phyloP scores from a whole-genome alignment of 2,329 filamentous ascomycete genomes.

The Penicillium brevicompactum region DNA sequence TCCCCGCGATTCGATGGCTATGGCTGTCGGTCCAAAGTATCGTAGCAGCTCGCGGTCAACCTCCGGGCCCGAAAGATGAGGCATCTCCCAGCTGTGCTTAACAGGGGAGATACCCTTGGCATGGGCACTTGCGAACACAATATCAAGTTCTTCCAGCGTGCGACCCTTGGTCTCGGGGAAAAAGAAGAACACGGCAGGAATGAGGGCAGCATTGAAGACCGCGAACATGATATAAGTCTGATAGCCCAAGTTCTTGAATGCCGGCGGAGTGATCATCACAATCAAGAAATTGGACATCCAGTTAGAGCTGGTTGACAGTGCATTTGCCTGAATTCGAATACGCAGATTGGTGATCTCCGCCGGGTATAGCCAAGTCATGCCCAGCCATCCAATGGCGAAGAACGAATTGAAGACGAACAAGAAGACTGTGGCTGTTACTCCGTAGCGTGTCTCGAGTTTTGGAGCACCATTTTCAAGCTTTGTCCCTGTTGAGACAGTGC shows the following conservation, averaged over 20 bases:
- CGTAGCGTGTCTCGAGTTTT: not conserved
- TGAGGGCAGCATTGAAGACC: conserved; percentile 24
- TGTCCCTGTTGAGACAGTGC: not conserved
- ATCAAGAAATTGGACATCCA: conserved; percentile 54
- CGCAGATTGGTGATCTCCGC: conserved; percentile 38
- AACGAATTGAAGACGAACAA: not conserved
- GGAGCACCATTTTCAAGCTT: not conserved
- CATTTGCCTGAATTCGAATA: not conserved
- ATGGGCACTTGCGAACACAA: conserved; percentile 21
- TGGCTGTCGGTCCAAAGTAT: not conserved
- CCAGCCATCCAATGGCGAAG: not conserved
- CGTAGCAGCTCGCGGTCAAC: not conserved
- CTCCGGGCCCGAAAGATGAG: not conserved
- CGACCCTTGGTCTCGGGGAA: conserved; percentile 34
- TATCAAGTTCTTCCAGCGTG: conserved; percentile 35
- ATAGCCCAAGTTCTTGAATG: conserved; percentile 32
- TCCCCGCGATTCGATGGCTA: not conserved
- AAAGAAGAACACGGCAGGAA: conserved; percentile 35
- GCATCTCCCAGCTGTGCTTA: not conserved
- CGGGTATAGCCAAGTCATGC: not conserved
- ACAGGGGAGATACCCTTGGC: not conserved
- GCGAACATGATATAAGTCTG: conserved; percentile 37
- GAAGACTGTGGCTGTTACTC: not conserved
- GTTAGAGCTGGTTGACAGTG: conserved; percentile 39
- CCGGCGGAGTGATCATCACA: conserved; percentile 37